phyloP scores from a whole-genome alignment of 495 filamentous ascomycete species.

The Viridothelium virens region DNA sequence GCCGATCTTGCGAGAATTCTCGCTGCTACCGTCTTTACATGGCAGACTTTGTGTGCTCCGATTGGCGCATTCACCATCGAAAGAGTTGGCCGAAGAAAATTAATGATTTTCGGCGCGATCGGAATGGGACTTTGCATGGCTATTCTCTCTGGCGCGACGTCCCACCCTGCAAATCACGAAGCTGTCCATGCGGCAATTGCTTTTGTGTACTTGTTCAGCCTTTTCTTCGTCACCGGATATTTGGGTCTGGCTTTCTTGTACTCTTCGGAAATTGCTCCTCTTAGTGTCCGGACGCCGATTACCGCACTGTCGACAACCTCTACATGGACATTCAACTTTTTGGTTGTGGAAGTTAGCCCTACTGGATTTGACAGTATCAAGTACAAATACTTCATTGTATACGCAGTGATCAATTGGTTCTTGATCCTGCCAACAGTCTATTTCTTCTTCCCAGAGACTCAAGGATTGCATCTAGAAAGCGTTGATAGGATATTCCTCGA shows the following conservation, averaged over 20 bases:
- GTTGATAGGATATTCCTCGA: constrained; percentile 53
- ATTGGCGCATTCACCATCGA: constrained; percentile 28
- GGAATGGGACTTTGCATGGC: constrained; percentile 41
- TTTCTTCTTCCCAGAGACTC: constrained; percentile 62
- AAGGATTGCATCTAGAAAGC: constrained; percentile 61
- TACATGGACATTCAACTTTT: constrained; percentile 37
- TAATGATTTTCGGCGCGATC: constrained; percentile 36
- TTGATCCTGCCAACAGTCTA: constrained; percentile 42
- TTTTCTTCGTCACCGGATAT: constrained; percentile 29
- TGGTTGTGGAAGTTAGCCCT: constrained; percentile 42
- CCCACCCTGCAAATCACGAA: constrained; percentile 10
- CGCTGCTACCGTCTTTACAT: constrained; percentile 24
- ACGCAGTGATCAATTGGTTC: constrained; percentile 32
- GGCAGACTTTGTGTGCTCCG: constrained; percentile 26
- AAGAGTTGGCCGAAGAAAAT: constrained; percentile 30
- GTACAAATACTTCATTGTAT: constrained; percentile 46
- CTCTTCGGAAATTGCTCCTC: constrained; percentile 54
- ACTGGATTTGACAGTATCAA: constrained; percentile 41
- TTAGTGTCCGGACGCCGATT: constrained; percentile 49
- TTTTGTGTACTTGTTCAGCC: constrained; percentile 31
- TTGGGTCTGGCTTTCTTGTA: constrained; percentile 50
- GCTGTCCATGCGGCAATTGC: constrained; percentile 11
- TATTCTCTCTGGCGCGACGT: constrained; percentile 32
- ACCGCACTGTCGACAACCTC: constrained; percentile 14
- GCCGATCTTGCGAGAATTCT: constrained; percentile 21